These are phyloP conservation scores for Penicillium taxi DNA, from an alignment of 495 filamentous ascomycete species.

Conservation along the genomic window DNA sequence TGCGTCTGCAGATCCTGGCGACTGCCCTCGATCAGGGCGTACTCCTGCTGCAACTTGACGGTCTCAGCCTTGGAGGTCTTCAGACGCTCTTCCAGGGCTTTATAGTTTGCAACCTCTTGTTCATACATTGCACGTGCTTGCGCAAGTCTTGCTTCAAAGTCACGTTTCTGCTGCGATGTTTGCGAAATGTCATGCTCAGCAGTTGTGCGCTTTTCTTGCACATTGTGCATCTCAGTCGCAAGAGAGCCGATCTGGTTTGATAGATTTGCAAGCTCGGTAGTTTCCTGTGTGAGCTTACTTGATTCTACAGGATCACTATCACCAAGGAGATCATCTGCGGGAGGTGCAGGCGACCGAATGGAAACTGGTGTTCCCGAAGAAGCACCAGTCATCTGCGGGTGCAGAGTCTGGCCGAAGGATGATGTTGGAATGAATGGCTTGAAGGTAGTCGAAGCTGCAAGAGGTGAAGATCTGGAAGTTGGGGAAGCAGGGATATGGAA, in stretches of 20 bases:
- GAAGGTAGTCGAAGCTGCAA: slow-evolving; percentile 48
- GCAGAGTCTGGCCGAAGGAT: slow-evolving; percentile 76
- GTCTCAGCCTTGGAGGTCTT: slow-evolving; percentile 67
- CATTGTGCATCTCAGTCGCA: slow-evolving; percentile 86
- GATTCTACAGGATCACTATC: slow-evolving; percentile 86
- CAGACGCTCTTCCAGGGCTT: slow-evolving; percentile 75
- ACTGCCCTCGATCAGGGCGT: slow-evolving; percentile 69
- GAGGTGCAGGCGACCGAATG: slow-evolving; percentile 43
- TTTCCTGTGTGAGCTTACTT: slow-evolving; percentile 80
- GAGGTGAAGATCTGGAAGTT: slow-evolving; percentile 28
- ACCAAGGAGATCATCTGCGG: slow-evolving; percentile 85
- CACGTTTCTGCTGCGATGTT: slow-evolving; percentile 74
- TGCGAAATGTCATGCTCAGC: slow-evolving; percentile 74
- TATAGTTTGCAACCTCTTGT: slow-evolving; percentile 81
- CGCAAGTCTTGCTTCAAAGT: slow-evolving; percentile 78
- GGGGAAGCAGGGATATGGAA: slow-evolving; percentile 38
- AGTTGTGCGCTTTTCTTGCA: slow-evolving; percentile 68
- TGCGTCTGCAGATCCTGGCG: slow-evolving; percentile 80
- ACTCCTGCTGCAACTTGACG: slow-evolving; percentile 71
- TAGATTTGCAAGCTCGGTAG: slow-evolving; percentile 88
- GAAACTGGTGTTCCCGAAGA: slow-evolving; percentile 41
- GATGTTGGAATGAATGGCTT: slow-evolving; percentile 90
- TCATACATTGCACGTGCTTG: slow-evolving; percentile 84
- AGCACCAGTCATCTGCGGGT: slow-evolving; percentile 68
- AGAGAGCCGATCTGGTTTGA: slow-evolving; percentile 89